phyloP scores from a whole-genome alignment of 2,329 filamentous ascomycete genomes.

The Aspergillus awamori region DNA sequence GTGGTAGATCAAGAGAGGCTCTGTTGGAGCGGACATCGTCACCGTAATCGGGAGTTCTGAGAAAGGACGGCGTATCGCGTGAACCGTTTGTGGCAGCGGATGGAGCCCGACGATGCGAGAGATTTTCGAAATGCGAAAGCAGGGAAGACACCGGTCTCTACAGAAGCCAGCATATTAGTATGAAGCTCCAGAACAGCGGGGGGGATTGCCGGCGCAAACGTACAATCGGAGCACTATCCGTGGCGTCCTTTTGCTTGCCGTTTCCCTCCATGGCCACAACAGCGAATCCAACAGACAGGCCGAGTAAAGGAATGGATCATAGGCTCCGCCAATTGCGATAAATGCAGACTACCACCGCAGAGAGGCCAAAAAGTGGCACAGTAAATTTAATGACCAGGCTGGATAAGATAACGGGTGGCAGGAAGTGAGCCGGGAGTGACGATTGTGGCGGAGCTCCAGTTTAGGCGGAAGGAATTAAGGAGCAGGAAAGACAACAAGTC shows the following conservation, averaged over 20 bases:
- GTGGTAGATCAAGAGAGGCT: constrained; percentile 48
- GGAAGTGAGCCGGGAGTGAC: background rate
- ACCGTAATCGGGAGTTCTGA: constrained; percentile 36
- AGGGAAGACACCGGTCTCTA: constrained; percentile 54
- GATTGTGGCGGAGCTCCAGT: constrained; percentile 12
- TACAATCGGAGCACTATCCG: constrained; percentile 44
- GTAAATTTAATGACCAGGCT: background rate
- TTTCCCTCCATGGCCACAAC: constrained; percentile 41
- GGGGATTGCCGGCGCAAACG: constrained; percentile 22
- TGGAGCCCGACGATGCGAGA: constrained; percentile 41
- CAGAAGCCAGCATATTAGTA: constrained; percentile 9
- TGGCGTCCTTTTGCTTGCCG: constrained; percentile 36
- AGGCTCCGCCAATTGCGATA: constrained; percentile 21
- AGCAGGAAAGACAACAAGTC: background rate
- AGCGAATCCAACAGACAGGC: constrained; percentile 28
- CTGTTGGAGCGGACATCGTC: constrained; percentile 38
- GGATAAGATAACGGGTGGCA: constrained; percentile 9
- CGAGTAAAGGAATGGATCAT: constrained; percentile 32
- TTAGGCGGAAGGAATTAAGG: constrained; percentile 4
- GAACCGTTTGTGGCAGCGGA: constrained; percentile 31
- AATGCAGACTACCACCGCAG: background rate
- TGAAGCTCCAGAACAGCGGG: background rate
- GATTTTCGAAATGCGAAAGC: constrained; percentile 52
- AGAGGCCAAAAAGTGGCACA: background rate
- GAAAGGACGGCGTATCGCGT: constrained; percentile 33